Base-by-base conservation (phyloP, 108 stramenopile genomes). In the Aurantiochytrium sp. region DNA sequence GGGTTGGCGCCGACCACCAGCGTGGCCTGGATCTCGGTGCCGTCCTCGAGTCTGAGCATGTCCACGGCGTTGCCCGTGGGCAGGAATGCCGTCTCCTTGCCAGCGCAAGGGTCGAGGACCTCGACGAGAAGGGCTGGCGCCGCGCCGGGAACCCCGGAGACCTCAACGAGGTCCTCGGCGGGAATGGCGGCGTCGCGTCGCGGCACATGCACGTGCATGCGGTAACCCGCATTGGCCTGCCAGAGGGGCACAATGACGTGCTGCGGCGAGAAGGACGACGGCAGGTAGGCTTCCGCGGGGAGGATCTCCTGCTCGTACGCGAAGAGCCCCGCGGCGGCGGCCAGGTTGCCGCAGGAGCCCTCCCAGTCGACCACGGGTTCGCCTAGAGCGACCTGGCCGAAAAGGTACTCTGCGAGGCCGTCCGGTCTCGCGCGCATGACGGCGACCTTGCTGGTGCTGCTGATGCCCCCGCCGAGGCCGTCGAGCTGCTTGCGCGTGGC, bases 391-490 rank as follows among this genome's bases (percentile, higher is more conserved):
- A 81, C 73, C 45, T 81, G 73, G n/a, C 42, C 73, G 30, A 81
- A 81, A 0, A 48, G 17, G 2, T 81, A 81, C 30, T 81, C 73
- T 30, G 45, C 73, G 12, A 81, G 42, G 42, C 73, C 73, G 24
- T 81, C 73, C 39, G 45, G n/a, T 2, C 45, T 6, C 6, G 39
- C 45, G 19, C 39, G 39, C 39, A 81, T 81, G 42, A 81, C 24
- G 1, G 42, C 73, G 8, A 81, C 73, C 73, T 81, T 81, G 45
- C 42, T 48, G 8, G 73, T 81, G 73, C 73, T 81, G 3, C 73
- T 81, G 73, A 81, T 48, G 1, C 73, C 73, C 6, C 73, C 73
- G n/a, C 73, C 73, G 15, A 81, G 73, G 17, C 73, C 73, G 73
- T 81, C 45, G 42, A 81, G 73, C 73, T 81, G 73, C 73, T 48